Conservation (phyloP, 306 rosid species). For the Fagus crenata region DNA sequence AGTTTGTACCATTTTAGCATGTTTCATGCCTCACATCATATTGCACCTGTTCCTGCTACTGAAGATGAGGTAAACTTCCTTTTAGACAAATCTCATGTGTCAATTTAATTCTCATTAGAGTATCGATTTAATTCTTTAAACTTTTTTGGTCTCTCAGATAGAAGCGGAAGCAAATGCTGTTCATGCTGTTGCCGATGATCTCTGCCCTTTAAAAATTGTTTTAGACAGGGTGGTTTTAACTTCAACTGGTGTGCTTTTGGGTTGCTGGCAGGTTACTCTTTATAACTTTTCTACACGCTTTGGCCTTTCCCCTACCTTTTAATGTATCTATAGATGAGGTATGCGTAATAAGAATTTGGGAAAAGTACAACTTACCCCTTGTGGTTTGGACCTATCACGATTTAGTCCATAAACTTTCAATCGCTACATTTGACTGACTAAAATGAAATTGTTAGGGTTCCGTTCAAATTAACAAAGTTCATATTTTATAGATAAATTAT, state of each 20-base stretch:
- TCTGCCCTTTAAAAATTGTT: conserved; percentile 73
- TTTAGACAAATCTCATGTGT: conserved; percentile 11
- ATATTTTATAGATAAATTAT: no score
- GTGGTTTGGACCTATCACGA: no score
- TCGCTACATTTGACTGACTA: no score
- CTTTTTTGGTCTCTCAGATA: conserved; percentile 45
- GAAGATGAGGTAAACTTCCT: conserved; percentile 61
- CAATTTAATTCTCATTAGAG: not conserved
- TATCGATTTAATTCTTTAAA: conserved; percentile 8
- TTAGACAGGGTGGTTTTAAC: conserved; percentile 90
- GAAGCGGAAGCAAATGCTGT: conserved; percentile 80
- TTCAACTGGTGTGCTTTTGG: conserved; percentile 97
- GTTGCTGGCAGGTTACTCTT: conserved; percentile 59
- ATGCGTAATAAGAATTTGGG: no score
- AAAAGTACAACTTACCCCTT: no score
- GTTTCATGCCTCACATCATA: conserved; percentile 96
- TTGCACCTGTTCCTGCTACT: conserved; percentile 71
- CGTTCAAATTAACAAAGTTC: no score
- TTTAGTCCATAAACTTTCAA: no score
- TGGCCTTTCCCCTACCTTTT: not conserved
- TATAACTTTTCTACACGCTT: not conserved
- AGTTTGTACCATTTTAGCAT: conserved; percentile 88
- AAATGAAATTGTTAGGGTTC: no score
- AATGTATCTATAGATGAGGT: not conserved
- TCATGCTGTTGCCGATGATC: conserved; percentile 47